Evolutionary conservation across 1,284 basidiomycete species (phyloP).

Genomic region (Stygiomarasmius scandens): DNA sequence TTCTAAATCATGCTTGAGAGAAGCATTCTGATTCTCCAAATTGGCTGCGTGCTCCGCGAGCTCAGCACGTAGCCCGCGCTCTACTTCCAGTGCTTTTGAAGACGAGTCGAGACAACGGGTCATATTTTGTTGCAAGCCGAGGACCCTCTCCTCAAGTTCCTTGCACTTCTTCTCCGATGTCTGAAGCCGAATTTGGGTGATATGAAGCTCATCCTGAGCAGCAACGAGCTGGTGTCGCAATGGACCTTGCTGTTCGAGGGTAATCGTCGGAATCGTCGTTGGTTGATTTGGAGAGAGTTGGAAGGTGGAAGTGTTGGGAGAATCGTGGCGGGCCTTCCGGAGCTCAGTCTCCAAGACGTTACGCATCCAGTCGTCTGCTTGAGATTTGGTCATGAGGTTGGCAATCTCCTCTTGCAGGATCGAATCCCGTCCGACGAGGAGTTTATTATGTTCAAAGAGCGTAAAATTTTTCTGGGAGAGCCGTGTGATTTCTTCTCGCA

Average conservation of each 20-base stretch:
- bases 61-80: slow-evolving; percentile 27
- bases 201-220: slow-evolving; percentile 24
- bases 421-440: slow-evolving; percentile 25
- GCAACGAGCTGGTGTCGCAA: slow-evolving; percentile 23
- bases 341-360: slow-evolving; percentile 23
- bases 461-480: slow-evolving; percentile 23
- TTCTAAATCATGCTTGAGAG: slow-evolving; percentile 16
- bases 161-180: slow-evolving; percentile 20
- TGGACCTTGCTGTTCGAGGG: slow-evolving; percentile 20
- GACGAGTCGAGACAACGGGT: slow-evolving; percentile 28
- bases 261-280: slow-evolving; percentile 7
- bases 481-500: slow-evolving; percentile 21
- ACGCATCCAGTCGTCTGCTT: slow-evolving; percentile 26
- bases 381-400: slow-evolving; percentile 24
- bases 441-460: slow-evolving; percentile 28
- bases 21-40: slow-evolving; percentile 20
- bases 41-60: slow-evolving; percentile 18
- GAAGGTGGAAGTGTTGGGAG: neutral
- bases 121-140: slow-evolving; percentile 24
- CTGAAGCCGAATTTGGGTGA: slow-evolving; percentile 19
- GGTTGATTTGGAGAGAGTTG: neutral
- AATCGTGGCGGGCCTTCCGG: slow-evolving; percentile 9
- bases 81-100: slow-evolving; percentile 25
- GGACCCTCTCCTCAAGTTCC: slow-evolving; percentile 19
- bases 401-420: slow-evolving; percentile 25